Base-by-base conservation (phyloP, 2,329 filamentous ascomycete genomes). In the Stagonosporopsis chrysanthemi region DNA sequence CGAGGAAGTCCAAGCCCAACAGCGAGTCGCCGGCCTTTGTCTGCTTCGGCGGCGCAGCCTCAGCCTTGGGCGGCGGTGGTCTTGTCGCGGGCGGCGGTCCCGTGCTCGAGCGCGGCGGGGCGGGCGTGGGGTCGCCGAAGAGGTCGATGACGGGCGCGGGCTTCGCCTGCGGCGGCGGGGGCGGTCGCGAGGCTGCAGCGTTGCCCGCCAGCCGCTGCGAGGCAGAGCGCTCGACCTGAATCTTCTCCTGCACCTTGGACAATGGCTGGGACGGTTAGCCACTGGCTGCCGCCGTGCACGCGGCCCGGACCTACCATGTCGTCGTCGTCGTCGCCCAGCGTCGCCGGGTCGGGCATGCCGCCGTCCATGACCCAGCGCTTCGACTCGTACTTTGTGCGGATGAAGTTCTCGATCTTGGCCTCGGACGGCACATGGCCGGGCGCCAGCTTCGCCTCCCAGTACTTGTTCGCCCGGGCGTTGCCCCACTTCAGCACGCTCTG, bases 281-380 rank as follows among this genome's bases (percentile, higher is more conserved):
- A n/a, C n/a, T n/a, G n/a, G n/a, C n/a, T n/a, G n/a, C n/a, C n/a
- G n/a, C n/a, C n/a, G n/a, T n/a, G n/a, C n/a, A n/a, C n/a, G n/a
- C n/a, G n/a, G n/a, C n/a, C 23, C 6, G 83, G 15, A 89, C 87
- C 70, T 70, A 86, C 84, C 72, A 88, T 80, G 75, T 98, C 92
- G 70, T 97, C 94, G 51, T 88, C 92, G 15, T 92, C 90, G 14
- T 81, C 87, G 74, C 96, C 92, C 48, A 99, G 79, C 1, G 90
- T 91, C 3, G 91, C 84, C n/a, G 96, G 95, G 74, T 98, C 92
- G 5, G 96, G 96, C 74, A 96, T 94, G 5, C 88, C 88, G 1
- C 95, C 95, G 60, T 99, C 95, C 93, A 98, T 98, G n/a, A 92
- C 90, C 95, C 95, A 99, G 80, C 96, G 86, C 85, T 97, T 98